These are phyloP conservation scores for Daldinia sp. DNA, from an alignment of 2,329 filamentous ascomycete genomes.

Conservation along the genomic window DNA sequence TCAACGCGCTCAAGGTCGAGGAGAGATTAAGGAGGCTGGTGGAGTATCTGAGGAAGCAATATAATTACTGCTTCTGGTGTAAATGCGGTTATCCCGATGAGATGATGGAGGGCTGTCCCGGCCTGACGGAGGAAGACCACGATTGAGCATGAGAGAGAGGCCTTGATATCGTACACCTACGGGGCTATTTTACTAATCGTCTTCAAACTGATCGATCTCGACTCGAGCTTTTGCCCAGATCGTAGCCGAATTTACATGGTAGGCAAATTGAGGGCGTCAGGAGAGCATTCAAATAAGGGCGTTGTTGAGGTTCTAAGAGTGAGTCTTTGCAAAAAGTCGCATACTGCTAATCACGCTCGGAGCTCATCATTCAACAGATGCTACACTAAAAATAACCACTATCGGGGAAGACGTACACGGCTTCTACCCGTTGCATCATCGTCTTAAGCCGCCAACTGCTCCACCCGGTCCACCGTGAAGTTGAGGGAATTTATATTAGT, in stretches of 20 bases:
- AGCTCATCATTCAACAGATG: neutral
- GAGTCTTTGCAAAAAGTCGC: neutral
- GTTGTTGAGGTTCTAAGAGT: neutral
- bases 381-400: neutral
- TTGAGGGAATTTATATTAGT: neutral
- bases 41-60: constrained; percentile 74
- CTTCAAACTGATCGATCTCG: neutral
- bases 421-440: neutral
- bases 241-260: neutral
- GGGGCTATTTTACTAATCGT: neutral
- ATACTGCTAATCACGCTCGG: neutral
- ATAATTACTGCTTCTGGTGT: constrained; percentile 96
- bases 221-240: neutral
- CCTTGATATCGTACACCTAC: neutral
- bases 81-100: constrained; percentile 82
- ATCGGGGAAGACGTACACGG: neutral
- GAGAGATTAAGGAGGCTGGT: constrained; percentile 78
- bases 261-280: neutral
- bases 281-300: neutral
- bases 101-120: constrained; percentile 89
- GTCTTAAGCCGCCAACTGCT: neutral
- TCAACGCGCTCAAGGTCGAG: constrained; percentile 74
- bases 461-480: neutral
- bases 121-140: constrained; percentile 85
- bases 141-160: constrained; percentile 55